phyloP scores from a whole-genome alignment of 176 grass and related monocot species.

The Rhipidocladum racemiflorum region DNA sequence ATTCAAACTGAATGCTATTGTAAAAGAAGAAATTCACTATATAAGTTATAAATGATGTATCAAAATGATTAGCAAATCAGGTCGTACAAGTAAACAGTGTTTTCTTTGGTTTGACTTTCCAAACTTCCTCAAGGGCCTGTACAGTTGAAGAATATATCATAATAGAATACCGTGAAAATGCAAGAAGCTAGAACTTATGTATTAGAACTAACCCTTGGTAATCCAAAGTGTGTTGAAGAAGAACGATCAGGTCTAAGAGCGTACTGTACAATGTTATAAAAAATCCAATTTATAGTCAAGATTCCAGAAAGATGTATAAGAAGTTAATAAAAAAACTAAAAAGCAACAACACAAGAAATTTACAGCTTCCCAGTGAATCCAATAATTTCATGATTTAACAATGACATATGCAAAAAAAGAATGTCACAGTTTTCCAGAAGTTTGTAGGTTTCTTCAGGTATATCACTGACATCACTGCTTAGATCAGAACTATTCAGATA shows the following conservation, averaged over 20 bases:
- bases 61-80: conserved; percentile 10
- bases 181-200: conserved; percentile 11
- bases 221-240: conserved; percentile 91
- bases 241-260: conserved; percentile 89
- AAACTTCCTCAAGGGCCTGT: conserved; percentile 85
- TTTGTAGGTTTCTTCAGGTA: conserved; percentile 92
- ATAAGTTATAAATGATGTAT: background rate
- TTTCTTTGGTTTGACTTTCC: too few species aligned
- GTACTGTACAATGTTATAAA: conserved; percentile 52
- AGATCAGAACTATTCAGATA: conserved; percentile 32
- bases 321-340: conserved; percentile 19
- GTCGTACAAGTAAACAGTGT: conserved; percentile 83
- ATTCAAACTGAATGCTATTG: conserved; percentile 7
- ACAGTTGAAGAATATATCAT: conserved; percentile 31
- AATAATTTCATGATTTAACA: conserved; percentile 21
- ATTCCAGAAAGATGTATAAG: conserved; percentile 11
- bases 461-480: conserved; percentile 89
- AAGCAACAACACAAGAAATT: background rate
- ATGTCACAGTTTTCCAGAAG: conserved; percentile 86
- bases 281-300: background rate
- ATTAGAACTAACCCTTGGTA: conserved; percentile 61
- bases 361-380: background rate
- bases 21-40: background rate
- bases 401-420: conserved; percentile 37
- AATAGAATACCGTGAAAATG: conserved; percentile 4